These are phyloP conservation scores for Dothidotthia symphoricarpi DNA, from an alignment of 2,329 filamentous ascomycete genomes.

Conservation along the genomic window DNA sequence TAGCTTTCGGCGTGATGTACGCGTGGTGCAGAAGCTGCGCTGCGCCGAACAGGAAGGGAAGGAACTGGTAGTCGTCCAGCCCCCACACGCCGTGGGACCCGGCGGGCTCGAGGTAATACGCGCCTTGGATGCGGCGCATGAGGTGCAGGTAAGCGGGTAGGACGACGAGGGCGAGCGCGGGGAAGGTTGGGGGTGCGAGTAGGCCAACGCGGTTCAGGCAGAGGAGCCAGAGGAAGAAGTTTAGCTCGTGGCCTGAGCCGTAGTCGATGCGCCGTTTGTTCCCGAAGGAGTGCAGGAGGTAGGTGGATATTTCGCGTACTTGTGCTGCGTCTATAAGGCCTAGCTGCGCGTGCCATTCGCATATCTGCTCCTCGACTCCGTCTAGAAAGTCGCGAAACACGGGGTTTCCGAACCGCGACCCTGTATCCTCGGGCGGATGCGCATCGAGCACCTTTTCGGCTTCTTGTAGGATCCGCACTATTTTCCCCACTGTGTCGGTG, in stretches of 20 bases:
- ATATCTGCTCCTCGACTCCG: slow-evolving; percentile 51
- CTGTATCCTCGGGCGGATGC: slow-evolving; percentile 81
- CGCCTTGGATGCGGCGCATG: slow-evolving; percentile 84
- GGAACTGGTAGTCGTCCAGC: slow-evolving; percentile 55
- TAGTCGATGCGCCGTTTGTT: slow-evolving; percentile 84
- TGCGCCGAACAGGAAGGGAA: slow-evolving; percentile 53
- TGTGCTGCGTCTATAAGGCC: slow-evolving; percentile 55
- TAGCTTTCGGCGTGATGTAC: slow-evolving; percentile 54
- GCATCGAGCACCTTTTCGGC: slow-evolving; percentile 64
- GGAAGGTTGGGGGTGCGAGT: slow-evolving; percentile 66
- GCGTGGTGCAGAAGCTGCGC: slow-evolving; percentile 64
- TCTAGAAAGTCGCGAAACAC: slow-evolving; percentile 82
- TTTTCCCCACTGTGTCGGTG: slow-evolving; percentile 60
- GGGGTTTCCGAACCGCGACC: slow-evolving; percentile 92
- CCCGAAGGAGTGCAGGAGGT: slow-evolving; percentile 80
- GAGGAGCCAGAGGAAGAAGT: slow-evolving; percentile 96
- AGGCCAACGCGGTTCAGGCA: slow-evolving; percentile 79
- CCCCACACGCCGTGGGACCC: slow-evolving; percentile 55
- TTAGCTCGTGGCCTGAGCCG: slow-evolving; percentile 93
- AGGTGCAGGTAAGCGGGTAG: slow-evolving; percentile 80
- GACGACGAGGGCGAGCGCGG: slow-evolving; percentile 69
- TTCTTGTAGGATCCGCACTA: slow-evolving; percentile 69
- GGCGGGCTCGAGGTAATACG: slow-evolving; percentile 89
- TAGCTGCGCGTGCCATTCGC: slow-evolving; percentile 64
- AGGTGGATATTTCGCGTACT: slow-evolving; percentile 71